Base-by-base conservation (phyloP, 768 basidiomycete species). In the Termitomyces sp. region DNA sequence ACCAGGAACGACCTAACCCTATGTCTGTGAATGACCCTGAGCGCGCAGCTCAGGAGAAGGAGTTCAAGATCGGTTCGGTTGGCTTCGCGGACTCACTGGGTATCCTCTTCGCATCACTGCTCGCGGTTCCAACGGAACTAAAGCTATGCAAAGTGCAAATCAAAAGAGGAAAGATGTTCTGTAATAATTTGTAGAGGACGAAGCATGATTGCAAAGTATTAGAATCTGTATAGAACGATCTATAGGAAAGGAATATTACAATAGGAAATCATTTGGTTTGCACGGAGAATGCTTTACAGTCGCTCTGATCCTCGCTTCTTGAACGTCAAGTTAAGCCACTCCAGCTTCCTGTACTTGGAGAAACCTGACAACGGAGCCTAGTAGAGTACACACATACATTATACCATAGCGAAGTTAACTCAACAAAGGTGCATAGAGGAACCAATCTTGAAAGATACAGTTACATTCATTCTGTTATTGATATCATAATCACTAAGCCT, bases 1-100 rank as follows among this genome's bases (percentile, higher is more conserved):
- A 91, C 56, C 89, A 90, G 62, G 89, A 89, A 62, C 77, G 74
- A 2, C 81, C 78, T 5, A 77, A 82, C 58, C 69, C 79, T 2
- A 67, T 72, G 35, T 69, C 74, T 14, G 72, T 69, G 53, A 73
- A 78, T 54, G 79, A 85, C 59, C 65, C 74, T 35, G 87, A 89
- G 65, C 78, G 82, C 34, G 76, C 80, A 35, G 78, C 81, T 65
- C 90, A 93, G 68, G 89, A 90, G 65, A 80, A 86, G 41, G 92
- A 94, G 72, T 95, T 94, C 74, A 86, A 86, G 78, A 95, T 96
- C 52, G 92, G 92, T 7, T 89, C 89, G 2, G 86, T 96, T 44
- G 94, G 94, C 1, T 87, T 95, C 58, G 79, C 90, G 5, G 93
- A 95, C 67, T 88, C 87, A 27, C 77, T 82, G n/a, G 92, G 92